Evolutionary conservation across 2,329 filamentous ascomycete species (phyloP), one percentile per base, ranked within the genome.

Genomic region (Apiospora rasikravindrae): DNA sequence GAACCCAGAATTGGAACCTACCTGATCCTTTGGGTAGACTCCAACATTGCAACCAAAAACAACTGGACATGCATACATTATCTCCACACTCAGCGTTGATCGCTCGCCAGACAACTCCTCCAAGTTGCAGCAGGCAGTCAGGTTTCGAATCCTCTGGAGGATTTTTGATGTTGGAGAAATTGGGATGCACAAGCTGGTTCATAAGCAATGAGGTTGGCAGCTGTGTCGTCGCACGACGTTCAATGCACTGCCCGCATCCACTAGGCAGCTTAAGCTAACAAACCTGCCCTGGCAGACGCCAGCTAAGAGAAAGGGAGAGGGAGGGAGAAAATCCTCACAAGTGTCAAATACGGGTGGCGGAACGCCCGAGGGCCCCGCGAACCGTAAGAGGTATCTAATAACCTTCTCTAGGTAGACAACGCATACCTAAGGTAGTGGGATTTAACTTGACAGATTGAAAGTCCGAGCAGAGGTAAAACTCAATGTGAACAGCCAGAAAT

Each of bases 221-320:
- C 6, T 14, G 16, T 26, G 49, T 53, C 49, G 4, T 64, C 53
- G 19, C 53, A 64, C 53, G 53, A 64, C 53, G 29, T 64, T 64
- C 40, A 42, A 42, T 64, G 57, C 57, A 64, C 57, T 40, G 33
- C 57, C 57, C 33, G 10, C 33, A 61, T 64, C 57, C 57, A 64
- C 33, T 40, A 40, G 7, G 24, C 26, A 29, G 16, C 26, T 61
- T 61, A 61, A 61, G 57, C 33, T 64, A 24, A 24, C 57, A 64
- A n/a, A 24, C 33, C 57, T 19, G 33, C n/a, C 57, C 40, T 33
- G 22, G 57, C 19, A 61, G 19, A 29, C 53, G 29, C 53, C 53
- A 61, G 53, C 19, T 29, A 37, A 37, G 13, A 42, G 13, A 42
- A 10, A 42, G 13, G 13, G 13, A 2, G 8, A 11, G 10, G 13